Evolutionary conservation across 2,329 filamentous ascomycete genomes (phyloP).

Genomic region (Bipolaris oryzae): DNA sequence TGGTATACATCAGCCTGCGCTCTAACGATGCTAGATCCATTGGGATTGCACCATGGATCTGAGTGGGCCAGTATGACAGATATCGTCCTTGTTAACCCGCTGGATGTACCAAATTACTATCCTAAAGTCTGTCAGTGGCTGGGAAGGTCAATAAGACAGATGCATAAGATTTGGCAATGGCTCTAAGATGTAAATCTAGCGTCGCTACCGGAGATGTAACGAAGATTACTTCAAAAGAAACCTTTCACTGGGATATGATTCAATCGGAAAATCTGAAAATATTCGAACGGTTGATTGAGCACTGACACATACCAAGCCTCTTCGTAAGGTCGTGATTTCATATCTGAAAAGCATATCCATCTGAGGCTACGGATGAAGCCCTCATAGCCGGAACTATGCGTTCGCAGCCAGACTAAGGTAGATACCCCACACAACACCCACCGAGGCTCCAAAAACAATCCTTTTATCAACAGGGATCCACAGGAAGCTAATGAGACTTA

Average conservation of each 20-base stretch:
- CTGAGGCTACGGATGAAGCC: background rate
- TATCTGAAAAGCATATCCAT: background rate
- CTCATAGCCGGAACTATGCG: conserved; percentile 16
- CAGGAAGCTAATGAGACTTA: conserved; percentile 73
- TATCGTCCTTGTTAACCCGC: background rate
- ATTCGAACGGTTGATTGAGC: background rate
- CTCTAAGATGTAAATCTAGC: background rate
- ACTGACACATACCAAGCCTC: background rate
- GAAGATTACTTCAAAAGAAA: background rate
- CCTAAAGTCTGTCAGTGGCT: background rate
- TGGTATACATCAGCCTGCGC: background rate
- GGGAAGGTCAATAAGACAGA: background rate
- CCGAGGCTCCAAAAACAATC: conserved; percentile 72
- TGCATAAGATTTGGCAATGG: background rate
- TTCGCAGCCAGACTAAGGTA: conserved; percentile 70
- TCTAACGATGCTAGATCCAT: background rate
- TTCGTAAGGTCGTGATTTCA: background rate
- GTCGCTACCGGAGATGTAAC: background rate
- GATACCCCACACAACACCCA: conserved; percentile 75
- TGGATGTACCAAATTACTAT: background rate
- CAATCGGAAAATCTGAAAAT: background rate
- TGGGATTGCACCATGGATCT: background rate
- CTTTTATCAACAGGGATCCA: conserved; percentile 73
- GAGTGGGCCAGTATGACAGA: background rate
- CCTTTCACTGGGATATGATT: background rate